phyloP scores from a whole-genome alignment of 192 early-diverging fungal genomes.

The Coemansia sp. region DNA sequence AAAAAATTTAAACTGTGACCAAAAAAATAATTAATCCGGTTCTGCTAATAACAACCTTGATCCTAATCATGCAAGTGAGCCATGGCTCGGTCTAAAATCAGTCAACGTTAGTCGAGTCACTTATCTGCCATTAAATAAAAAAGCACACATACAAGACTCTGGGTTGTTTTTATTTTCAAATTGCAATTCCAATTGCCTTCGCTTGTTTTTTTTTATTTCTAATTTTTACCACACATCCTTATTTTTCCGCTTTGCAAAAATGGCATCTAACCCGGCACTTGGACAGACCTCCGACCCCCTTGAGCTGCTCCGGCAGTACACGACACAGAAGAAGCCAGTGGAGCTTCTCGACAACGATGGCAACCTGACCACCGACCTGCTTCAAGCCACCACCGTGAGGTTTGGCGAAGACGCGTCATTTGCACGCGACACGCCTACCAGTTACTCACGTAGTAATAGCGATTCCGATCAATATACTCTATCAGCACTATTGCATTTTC shows the following conservation, averaged over 20 bases:
- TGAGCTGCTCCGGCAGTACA: slow-evolving; percentile 64
- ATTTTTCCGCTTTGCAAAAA: background rate
- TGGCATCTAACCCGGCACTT: background rate
- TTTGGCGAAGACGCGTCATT: slow-evolving; percentile 65
- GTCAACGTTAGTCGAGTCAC: too few relatives aligned
- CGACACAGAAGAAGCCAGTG: slow-evolving; percentile 58
- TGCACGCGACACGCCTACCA: slow-evolving; percentile 60
- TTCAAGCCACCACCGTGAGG: slow-evolving; percentile 57
- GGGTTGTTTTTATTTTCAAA: too few relatives aligned
- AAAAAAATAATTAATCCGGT: too few relatives aligned
- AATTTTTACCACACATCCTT: background rate
- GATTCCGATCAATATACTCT: slow-evolving; percentile 68
- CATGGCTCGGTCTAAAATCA: too few relatives aligned
- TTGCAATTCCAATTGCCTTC: too few relatives aligned
- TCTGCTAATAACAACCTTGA: too few relatives aligned
- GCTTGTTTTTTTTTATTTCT: slow-evolving; percentile 9
- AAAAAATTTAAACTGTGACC: too few relatives aligned
- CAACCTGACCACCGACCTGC: slow-evolving; percentile 38
- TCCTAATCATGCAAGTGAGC: too few relatives aligned
- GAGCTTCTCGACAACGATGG: slow-evolving; percentile 55
- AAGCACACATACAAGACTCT: too few relatives aligned
- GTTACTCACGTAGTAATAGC: slow-evolving; percentile 58
- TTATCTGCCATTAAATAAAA: too few relatives aligned
- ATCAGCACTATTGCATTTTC: slow-evolving; percentile 71
- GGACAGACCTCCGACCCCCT: slow-evolving; percentile 49